Percentiles rank a stretch among this genome's conserved stretches.
Conservation (phyloP, 2,329 filamentous ascomycete species). For the Pseudocercospora musae region DNA sequence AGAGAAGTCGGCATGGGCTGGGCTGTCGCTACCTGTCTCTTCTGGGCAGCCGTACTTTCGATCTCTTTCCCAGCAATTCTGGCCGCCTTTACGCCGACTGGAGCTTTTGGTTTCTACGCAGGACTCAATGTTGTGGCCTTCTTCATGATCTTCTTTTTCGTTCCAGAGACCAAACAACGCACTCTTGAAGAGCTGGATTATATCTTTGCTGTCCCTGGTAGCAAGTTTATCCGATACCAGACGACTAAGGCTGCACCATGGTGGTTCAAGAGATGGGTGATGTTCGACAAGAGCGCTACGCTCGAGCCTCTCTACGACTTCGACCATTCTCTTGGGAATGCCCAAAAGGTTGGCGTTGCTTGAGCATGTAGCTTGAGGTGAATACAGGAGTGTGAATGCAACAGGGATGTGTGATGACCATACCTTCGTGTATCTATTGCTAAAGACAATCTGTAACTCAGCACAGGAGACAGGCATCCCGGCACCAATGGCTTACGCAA, state of each 20-base stretch:
- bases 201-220: conserved; percentile 51
- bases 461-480: neutral
- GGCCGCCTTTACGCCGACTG: conserved; percentile 48
- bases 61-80: conserved; percentile 51
- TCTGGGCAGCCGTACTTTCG: conserved; percentile 51
- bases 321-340: conserved; percentile 12
- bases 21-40: conserved; percentile 64
- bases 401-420: neutral
- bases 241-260: conserved; percentile 42
- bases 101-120: conserved; percentile 58
- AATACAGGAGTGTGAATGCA: neutral
- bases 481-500: neutral
- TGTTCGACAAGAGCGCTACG: conserved; percentile 16
- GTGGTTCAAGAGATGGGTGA: conserved; percentile 40
- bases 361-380: neutral
- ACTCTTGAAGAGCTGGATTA: conserved; percentile 51
- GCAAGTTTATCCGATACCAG: conserved; percentile 33
- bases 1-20: conserved; percentile 70
- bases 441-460: neutral
- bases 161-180: conserved; percentile 51
- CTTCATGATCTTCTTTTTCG: conserved; percentile 50
- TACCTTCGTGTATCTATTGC: neutral
- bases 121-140: conserved; percentile 55
- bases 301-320: conserved; percentile 21
- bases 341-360: conserved; percentile 14